Percentiles rank a stretch among this genome's conserved stretches.
Evolutionary conservation across 2,329 filamentous ascomycete genomes (phyloP).

Genomic region (Penicillium sp.): DNA sequence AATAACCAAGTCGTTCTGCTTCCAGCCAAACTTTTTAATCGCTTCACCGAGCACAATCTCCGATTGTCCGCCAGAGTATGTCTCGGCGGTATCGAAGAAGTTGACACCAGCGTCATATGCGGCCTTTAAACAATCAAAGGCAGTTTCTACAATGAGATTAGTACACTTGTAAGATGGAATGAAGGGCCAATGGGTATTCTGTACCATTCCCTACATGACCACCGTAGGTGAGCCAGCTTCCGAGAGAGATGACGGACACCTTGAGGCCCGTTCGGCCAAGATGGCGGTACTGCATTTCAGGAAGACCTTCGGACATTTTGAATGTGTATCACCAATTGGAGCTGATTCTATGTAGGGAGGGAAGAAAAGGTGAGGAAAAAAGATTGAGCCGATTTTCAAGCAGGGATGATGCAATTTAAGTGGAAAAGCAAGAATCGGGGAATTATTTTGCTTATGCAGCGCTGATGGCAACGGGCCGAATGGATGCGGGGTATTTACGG

Average conservation of each 20-base stretch:
- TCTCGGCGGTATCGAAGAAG: constrained; percentile 60
- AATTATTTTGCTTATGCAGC: background rate
- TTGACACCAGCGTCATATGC: constrained; percentile 63
- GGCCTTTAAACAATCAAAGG: constrained; percentile 52
- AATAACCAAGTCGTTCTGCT: constrained; percentile 60
- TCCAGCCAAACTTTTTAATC: constrained; percentile 62
- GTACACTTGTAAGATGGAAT: background rate
- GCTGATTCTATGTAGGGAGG: background rate
- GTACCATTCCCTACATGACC: constrained; percentile 70
- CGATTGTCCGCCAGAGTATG: constrained; percentile 56
- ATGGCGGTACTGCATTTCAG: constrained; percentile 62
- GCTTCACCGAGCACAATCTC: constrained; percentile 60
- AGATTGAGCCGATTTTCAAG: background rate
- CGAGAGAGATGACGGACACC: constrained; percentile 73
- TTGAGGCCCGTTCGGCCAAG: constrained; percentile 73
- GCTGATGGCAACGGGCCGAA: background rate
- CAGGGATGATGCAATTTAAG: constrained; percentile 1
- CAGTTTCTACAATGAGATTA: constrained; percentile 28
- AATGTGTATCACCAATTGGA: background rate
- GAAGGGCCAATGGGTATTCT: background rate
- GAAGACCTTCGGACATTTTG: constrained; percentile 28
- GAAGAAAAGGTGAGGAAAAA: constrained; percentile 2
- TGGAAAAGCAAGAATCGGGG: background rate
- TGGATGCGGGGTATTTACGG: constrained; percentile 19
- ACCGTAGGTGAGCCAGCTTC: constrained; percentile 67